These are phyloP conservation scores for Musa beccarii DNA, from an alignment of 176 grass and related monocot species.

Conservation along the genomic window DNA sequence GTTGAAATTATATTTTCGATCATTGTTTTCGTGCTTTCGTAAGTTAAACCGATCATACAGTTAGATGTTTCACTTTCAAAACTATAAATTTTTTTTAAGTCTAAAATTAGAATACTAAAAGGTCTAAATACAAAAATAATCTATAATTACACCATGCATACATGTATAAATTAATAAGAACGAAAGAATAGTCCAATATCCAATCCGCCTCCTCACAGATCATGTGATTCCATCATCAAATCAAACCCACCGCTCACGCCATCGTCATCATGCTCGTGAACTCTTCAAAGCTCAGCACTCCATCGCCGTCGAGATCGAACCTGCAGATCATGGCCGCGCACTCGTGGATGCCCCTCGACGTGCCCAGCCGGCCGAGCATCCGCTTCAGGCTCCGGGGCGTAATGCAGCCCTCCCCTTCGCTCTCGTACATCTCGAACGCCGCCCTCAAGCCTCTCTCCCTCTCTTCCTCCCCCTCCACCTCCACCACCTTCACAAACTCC, in stretches of 20 bases:
- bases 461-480: slow-evolving; percentile 16
- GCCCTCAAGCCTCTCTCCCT: slow-evolving; percentile 21
- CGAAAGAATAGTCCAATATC: too few relatives aligned
- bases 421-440: slow-evolving; percentile 53
- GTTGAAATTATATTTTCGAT: too few relatives aligned
- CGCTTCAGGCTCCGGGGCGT: slow-evolving; percentile 47
- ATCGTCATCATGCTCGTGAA: slow-evolving; percentile 49
- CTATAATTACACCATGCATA: too few relatives aligned
- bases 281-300: slow-evolving; percentile 46
- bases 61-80: too few relatives aligned
- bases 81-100: too few relatives aligned
- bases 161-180: too few relatives aligned
- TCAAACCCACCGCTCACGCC: not conserved
- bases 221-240: not conserved
- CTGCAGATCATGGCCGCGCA: slow-evolving; percentile 55
- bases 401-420: slow-evolving; percentile 21
- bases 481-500: slow-evolving; percentile 25
- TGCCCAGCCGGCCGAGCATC: slow-evolving; percentile 33
- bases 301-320: slow-evolving; percentile 57
- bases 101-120: too few relatives aligned
- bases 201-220: too few relatives aligned
- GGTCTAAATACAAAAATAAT: too few relatives aligned
- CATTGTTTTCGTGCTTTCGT: accelerated
- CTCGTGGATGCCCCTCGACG: slow-evolving; percentile 26
- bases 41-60: too few relatives aligned